Base-by-base conservation (phyloP, 768 basidiomycete genomes). In the Mycena maculata region DNA sequence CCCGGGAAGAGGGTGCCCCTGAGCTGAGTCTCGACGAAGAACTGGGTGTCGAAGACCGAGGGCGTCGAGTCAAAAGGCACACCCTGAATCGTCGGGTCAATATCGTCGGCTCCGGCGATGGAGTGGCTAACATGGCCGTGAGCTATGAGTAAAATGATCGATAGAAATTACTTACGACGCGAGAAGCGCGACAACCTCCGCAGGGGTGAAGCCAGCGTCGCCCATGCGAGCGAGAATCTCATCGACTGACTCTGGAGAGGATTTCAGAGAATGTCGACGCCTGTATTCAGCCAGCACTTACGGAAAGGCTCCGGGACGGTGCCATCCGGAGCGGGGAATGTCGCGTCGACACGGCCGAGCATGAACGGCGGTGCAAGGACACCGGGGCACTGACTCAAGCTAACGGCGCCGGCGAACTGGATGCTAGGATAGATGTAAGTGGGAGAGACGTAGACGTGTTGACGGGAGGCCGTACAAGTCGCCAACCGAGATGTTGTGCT, bases 371-470 rank as follows among this genome's bases (percentile, higher is more conserved):
- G 70, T 1, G 57, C 71, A 39, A 75, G 75, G 63, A 74, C 75
- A 57, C 79, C 79, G 13, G 76, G 76, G 64, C 78, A 79, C 66
- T 76, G 74, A 33, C 54, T 67, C 22, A 76, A 60, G 30, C 70
- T 73, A 39, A 79, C 74, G 10, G 75, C 76, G 25, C 71, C 76
- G 23, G 77, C 74, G 38, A 79, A 76, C 27, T 78, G 77, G 47
- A 78, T 77, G 42, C 72, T 71, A 54, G 2, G 20, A 20, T 27
- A n/a, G 20, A 56, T 11, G 18, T 41, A 2, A 45, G 41, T 27
- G 12, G 12, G 6, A 42, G 25, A 22, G 20, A 16, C 33, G 33
- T 30, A 16, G 7, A 66, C 25, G 36, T 33, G 20, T 28, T 42
- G n/a, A 27, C 9, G 22, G 11, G 25, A 49, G 52, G 48, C 56